Evolutionary conservation across 768 basidiomycete species (phyloP).

Genomic region (Pleurotus sapidus): DNA sequence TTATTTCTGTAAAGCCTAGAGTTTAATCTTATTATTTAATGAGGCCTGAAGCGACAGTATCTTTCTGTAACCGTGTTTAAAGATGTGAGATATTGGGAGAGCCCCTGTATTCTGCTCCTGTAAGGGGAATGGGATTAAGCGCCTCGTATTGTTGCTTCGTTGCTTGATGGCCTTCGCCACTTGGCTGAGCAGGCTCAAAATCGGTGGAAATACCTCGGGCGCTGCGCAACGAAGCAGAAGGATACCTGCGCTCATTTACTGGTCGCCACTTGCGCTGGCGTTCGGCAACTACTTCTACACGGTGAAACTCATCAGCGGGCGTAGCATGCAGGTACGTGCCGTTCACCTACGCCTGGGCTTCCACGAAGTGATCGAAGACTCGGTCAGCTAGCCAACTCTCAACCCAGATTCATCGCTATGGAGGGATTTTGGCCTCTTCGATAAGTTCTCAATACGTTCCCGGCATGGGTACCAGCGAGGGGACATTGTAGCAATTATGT

Average conservation of each 20-base stretch:
- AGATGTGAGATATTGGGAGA: no score
- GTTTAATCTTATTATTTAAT: no score
- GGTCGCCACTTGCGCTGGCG: slow-evolving; percentile 53
- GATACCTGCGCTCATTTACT: slow-evolving; percentile 34
- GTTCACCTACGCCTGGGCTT: not conserved
- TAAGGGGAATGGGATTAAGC: not conserved
- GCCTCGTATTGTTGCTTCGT: not conserved
- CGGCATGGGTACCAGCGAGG: slow-evolving; percentile 41
- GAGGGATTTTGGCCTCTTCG: slow-evolving; percentile 64
- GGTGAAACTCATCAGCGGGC: slow-evolving; percentile 52
- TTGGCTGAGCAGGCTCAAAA: not conserved
- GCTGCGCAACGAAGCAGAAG: not conserved
- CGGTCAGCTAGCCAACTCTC: slow-evolving; percentile 51
- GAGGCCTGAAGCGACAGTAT: no score
- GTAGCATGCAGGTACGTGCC: slow-evolving; percentile 69
- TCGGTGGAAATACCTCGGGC: not conserved
- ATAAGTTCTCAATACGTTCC: slow-evolving; percentile 42
- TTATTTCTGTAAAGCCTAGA: no score
- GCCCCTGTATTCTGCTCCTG: not conserved
- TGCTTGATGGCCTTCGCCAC: not conserved
- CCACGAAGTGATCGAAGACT: not conserved
- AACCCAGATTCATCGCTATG: slow-evolving; percentile 67
- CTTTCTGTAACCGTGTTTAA: no score
- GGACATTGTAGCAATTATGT: slow-evolving; percentile 69
- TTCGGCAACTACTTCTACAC: slow-evolving; percentile 49